A percentile compares a stretch with the other conserved stretches of the same genome.
These are phyloP conservation scores for Epichloe aotearoae DNA, from an alignment of 2,329 filamentous ascomycete genomes.

Conservation along the genomic window DNA sequence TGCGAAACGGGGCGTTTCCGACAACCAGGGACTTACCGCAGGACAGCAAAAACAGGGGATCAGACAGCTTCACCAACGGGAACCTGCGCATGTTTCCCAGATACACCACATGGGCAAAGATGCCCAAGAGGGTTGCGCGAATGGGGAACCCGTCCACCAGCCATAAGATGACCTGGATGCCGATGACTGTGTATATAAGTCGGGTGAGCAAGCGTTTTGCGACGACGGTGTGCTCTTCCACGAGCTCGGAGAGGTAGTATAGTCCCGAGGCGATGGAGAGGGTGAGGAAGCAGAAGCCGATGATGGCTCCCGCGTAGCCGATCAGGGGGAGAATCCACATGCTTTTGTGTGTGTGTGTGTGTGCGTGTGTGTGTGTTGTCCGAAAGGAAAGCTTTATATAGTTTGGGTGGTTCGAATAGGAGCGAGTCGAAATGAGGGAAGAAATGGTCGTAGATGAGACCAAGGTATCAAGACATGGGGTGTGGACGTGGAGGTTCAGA, in stretches of 20 bases:
- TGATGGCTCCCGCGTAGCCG: constrained; percentile 73
- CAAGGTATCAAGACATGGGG: background rate
- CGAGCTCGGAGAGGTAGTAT: constrained; percentile 95
- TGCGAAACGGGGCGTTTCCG: too few relatives aligned
- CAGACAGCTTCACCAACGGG: constrained; percentile 69
- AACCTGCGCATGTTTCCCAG: constrained; percentile 69
- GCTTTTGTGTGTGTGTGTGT: background rate
- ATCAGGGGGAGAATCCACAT: constrained; percentile 98
- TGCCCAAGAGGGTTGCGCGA: constrained; percentile 57
- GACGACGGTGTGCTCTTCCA: constrained; percentile 92
- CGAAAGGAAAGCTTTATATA: background rate
- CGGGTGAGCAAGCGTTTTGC: constrained; percentile 76
- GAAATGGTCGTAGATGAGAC: too few relatives aligned
- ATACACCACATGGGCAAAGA: constrained; percentile 75
- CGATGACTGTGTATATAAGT: constrained; percentile 74
- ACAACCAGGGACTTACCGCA: constrained; percentile 40
- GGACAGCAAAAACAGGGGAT: constrained; percentile 74
- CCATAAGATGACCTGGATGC: constrained; percentile 59
- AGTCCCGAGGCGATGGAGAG: constrained; percentile 94
- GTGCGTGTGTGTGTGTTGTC: background rate
- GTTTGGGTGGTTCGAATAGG: background rate
- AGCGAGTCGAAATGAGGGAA: too few relatives aligned
- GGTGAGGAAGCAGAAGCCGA: constrained; percentile 90
- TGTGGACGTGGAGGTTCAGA: background rate
- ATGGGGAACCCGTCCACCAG: constrained; percentile 79